Evolutionary conservation across 805 yeast species (phyloP), one percentile per base, ranked within the genome.

Genomic region (Kazachstania taianensis): DNA sequence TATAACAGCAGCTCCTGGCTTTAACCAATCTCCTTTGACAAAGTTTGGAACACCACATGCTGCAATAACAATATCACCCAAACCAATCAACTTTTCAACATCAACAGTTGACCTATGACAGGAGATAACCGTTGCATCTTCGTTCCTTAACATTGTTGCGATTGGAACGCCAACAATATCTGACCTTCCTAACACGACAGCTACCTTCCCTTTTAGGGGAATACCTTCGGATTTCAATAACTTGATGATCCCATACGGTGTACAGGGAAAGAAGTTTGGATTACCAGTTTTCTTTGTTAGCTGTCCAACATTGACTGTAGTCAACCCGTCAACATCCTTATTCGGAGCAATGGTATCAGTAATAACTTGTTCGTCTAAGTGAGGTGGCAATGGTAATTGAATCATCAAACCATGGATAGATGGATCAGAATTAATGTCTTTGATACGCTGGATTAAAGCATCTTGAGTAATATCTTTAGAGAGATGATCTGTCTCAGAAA

Each of bases 11-110:
- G 84, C 81, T 32, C 83, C 94, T 27, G 72, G 69, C 60, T 89
- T 92, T 49, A 89, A 63, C 85, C 94, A 78, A 41, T 81, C 94
- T 31, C 85, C 94, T 57, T 82, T 76, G 43, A 89, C 83, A 51
- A 72, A 87, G 39, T 76, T 75, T 16, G 96, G 83, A 41, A 73
- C 70, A 37, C 97, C 98, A 46, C 87, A 80, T 13, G 97, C 97
- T 32, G 94, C 85, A 32, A 89, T 70, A 13, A 82, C 84, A 48
- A 82, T 73, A 55, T 82, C 94, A 22, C 89, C 92, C 38, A 65
- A 60, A 19, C 66, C 60, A 35, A 81, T 62, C 39, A 70, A 63
- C 33, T 72, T 59, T 30, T 70, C 70, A 18, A 70, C 59, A 45
- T 72, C 65, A 29, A 66, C 57, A 18, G 92, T 73, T 50, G 67